A percentile compares a stretch with the other conserved stretches of the same genome.
Conservation (phyloP, 2,329 filamentous ascomycete genomes). For the Pleomassaria siparia region DNA sequence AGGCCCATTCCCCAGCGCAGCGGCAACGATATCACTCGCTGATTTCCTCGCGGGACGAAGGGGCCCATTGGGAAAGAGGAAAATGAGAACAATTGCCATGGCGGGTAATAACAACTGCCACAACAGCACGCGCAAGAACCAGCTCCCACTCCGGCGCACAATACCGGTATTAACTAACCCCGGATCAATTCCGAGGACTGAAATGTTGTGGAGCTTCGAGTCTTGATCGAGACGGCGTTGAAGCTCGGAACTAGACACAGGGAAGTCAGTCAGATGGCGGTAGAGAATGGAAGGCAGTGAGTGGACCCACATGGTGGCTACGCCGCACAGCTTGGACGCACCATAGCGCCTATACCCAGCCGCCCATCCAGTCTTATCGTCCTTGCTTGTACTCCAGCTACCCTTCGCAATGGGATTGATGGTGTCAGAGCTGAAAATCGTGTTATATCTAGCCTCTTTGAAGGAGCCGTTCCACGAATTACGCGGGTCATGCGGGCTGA, state of each 20-base stretch:
- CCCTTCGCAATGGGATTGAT: slow-evolving; percentile 8
- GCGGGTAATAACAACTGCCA: slow-evolving; percentile 19
- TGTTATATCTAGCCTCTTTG: slow-evolving; percentile 8
- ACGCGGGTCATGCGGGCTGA: slow-evolving; percentile 7
- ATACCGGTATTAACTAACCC: slow-evolving; percentile 8
- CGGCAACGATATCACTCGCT: slow-evolving; percentile 34
- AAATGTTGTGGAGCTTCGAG: slow-evolving; percentile 7
- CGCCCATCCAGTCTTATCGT: slow-evolving; percentile 7
- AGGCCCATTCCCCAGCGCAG: slow-evolving; percentile 32
- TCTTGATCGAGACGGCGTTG: slow-evolving; percentile 11
- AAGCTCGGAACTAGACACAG: slow-evolving; percentile 6
- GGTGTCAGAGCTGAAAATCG: not conserved
- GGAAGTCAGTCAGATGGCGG: not conserved
- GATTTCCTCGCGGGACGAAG: slow-evolving; percentile 37
- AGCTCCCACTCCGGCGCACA: slow-evolving; percentile 3
- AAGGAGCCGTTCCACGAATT: slow-evolving; percentile 7
- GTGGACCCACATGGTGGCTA: slow-evolving; percentile 5
- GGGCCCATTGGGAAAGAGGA: slow-evolving; percentile 32
- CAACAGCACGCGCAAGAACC: slow-evolving; percentile 11
- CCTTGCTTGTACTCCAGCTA: slow-evolving; percentile 4
- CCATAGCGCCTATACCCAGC: slow-evolving; percentile 9
- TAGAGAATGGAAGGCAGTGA: slow-evolving; percentile 1
- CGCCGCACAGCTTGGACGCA: slow-evolving; percentile 6
- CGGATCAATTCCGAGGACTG: slow-evolving; percentile 10
- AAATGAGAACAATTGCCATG: slow-evolving; percentile 24